Base-by-base conservation (phyloP, 106 monocot genomes). In the Acorus gramineus region DNA sequence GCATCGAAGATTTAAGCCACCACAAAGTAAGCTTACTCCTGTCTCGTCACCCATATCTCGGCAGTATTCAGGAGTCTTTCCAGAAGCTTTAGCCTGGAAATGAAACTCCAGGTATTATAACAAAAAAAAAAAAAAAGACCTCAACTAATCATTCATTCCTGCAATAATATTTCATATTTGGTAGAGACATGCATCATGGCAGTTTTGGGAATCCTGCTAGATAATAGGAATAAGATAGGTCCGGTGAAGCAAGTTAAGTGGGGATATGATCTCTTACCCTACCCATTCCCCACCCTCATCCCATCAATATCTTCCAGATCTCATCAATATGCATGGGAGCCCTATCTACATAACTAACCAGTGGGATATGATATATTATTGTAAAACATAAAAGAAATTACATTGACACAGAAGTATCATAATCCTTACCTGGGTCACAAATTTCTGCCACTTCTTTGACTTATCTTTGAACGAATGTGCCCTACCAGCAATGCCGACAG, bases 381-480 rank as follows among this genome's bases (percentile, higher is more conserved):
- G 49, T 5, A 63, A 48, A 63, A 28, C 11, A 63, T 5, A 63
- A 48, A 63, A 28, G 9, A 46, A 42, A 4, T 11, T 68, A 12
- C 10, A 44, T 47, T 56, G 10, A 58, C 46, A 11, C 44, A 61
- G 59, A 66, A 70, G 64, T 49, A 55, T 8, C 10, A 68, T 6
- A 5, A 44, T 43, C 10, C 42, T 61, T 42, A 93, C 94, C 86
- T 90, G 79, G 44, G 78, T 82, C 45, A 94, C 84, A 76, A 86
- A 84, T 46, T 94, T 94, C 57, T 84, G 84, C 94, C 94, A 94
- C 71, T 80, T 89, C 55, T 80, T 86, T 62, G 94, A 84, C 69
- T 77, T 77, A 51, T 81, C 81, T 75, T 86, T 94, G 11, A 84
- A 76, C 14, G 72, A 76, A 9, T 66, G 65, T 56, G 85, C 70